A percentile compares a stretch with the other conserved stretches of the same genome.
phyloP scores from a whole-genome alignment of 2,329 filamentous ascomycete species.

The Ophiostoma quercus region DNA sequence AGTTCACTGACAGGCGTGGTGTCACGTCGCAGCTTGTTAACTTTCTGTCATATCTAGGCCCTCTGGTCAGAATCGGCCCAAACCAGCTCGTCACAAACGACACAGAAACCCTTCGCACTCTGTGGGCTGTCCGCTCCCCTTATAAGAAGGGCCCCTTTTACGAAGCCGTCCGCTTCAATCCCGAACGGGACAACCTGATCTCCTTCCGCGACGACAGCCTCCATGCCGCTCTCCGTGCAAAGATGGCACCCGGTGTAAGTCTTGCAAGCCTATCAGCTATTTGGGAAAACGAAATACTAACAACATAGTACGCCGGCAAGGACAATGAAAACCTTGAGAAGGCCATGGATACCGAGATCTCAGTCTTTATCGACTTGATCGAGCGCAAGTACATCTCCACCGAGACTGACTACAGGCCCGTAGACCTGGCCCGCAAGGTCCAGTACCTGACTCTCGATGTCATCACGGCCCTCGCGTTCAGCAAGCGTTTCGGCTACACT shows the following conservation, averaged over 20 bases:
- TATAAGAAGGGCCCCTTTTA: constrained; percentile 38
- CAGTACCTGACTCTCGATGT: constrained; percentile 53
- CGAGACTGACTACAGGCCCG: constrained; percentile 28
- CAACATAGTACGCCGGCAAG: constrained; percentile 31
- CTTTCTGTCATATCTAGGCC: constrained; percentile 24
- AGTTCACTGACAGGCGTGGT: not conserved
- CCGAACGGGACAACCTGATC: constrained; percentile 36
- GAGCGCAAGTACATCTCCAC: constrained; percentile 38
- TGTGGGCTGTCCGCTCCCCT: constrained; percentile 36
- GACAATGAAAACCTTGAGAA: constrained; percentile 31
- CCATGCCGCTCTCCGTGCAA: constrained; percentile 39
- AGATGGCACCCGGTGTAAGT: constrained; percentile 43
- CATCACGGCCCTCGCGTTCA: constrained; percentile 49
- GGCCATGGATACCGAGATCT: constrained; percentile 30
- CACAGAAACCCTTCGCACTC: constrained; percentile 30
- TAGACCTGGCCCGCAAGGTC: constrained; percentile 44
- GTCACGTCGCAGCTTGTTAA: not conserved
- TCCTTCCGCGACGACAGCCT: constrained; percentile 35
- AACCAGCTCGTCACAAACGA: constrained; percentile 32
- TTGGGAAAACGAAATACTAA: not conserved
- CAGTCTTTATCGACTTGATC: constrained; percentile 38
- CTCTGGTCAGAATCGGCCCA: constrained; percentile 31
- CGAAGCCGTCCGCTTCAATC: constrained; percentile 37
- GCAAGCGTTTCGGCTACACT: constrained; percentile 45
- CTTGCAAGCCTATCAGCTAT: not conserved